Evolutionary conservation across 2,329 filamentous ascomycete species (phyloP).

Genomic region (Verticillium dahliae): DNA sequence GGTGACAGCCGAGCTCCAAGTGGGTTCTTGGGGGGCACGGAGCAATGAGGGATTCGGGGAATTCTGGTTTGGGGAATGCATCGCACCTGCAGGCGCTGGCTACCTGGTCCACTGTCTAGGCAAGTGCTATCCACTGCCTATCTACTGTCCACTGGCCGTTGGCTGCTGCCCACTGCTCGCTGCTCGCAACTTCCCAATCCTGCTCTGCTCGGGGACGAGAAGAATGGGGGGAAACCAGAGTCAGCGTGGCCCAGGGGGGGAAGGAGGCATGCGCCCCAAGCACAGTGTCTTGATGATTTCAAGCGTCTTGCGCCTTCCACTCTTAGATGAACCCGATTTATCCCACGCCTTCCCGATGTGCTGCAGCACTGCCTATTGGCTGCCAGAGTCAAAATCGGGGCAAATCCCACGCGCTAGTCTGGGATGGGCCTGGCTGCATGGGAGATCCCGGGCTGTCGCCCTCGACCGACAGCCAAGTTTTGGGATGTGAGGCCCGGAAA

Average conservation of each 20-base stretch:
- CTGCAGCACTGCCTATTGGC: not conserved
- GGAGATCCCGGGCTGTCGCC: constrained; percentile 1
- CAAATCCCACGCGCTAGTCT: not conserved
- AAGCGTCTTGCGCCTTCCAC: not conserved
- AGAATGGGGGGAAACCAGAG: not conserved
- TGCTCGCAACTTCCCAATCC: not conserved
- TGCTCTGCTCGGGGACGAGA: not conserved
- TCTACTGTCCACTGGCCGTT: too few species aligned
- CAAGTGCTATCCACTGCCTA: too few species aligned
- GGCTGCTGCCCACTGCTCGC: too few species aligned
- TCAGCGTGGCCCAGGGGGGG: not conserved
- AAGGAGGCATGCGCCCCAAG: not conserved
- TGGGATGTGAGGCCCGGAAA: constrained; percentile 5
- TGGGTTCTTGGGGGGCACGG: not conserved
- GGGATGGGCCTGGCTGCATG: not conserved
- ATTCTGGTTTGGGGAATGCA: not conserved
- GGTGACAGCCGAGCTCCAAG: not conserved
- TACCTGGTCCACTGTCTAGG: not conserved
- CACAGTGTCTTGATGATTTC: not conserved
- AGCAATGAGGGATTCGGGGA: not conserved
- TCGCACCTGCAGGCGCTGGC: not conserved
- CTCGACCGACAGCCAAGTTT: constrained; percentile 8
- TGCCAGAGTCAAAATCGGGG: not conserved
- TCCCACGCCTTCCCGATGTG: not conserved
- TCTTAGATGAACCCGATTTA: not conserved